A percentile compares a stretch with the other conserved stretches of the same genome.
Evolutionary conservation across 23 red algal species (phyloP).

Genomic region (Gracilaria domingensis): DNA sequence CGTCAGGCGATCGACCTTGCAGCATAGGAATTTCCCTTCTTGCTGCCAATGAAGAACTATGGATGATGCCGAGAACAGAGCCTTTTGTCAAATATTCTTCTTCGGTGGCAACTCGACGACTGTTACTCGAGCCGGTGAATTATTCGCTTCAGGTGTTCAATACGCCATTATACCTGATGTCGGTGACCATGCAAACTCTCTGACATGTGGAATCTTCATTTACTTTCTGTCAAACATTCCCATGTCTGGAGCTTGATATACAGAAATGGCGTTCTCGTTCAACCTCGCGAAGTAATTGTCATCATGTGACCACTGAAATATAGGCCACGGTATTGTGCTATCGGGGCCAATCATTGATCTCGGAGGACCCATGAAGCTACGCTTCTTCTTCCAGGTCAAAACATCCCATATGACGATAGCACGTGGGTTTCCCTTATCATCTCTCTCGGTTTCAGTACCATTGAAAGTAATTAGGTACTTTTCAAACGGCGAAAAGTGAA

Average conservation of each 20-base stretch:
- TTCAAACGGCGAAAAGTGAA: constrained; percentile 91
- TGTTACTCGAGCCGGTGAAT: constrained; percentile 91
- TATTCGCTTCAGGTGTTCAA: constrained; percentile 93
- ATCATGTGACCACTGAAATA: constrained; percentile 90
- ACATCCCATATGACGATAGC: constrained; percentile 82
- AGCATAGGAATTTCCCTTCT: constrained; percentile 95
- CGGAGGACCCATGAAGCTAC: constrained; percentile 76
- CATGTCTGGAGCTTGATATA: constrained; percentile 89
- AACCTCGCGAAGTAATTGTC: constrained; percentile 92
- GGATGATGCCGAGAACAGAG: constrained; percentile 87
- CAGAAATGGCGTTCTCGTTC: constrained; percentile 78
- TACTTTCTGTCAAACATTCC: constrained; percentile 88
- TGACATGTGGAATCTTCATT: constrained; percentile 81
- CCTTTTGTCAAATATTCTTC: constrained; percentile 93
- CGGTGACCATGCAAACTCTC: constrained; percentile 94
- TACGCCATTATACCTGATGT: constrained; percentile 90
- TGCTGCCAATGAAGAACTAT: constrained; percentile 96
- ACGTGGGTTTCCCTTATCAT: constrained; percentile 84
- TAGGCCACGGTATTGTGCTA: constrained; percentile 89
- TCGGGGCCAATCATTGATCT: constrained; percentile 69
- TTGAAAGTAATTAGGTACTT: constrained; percentile 95
- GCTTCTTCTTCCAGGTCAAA: constrained; percentile 73
- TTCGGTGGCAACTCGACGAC: constrained; percentile 94
- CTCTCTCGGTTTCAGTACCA: constrained; percentile 83
- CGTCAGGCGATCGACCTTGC: constrained; percentile 88